Conservation (phyloP, 495 filamentous ascomycete species). For the Penicillium canariense region DNA sequence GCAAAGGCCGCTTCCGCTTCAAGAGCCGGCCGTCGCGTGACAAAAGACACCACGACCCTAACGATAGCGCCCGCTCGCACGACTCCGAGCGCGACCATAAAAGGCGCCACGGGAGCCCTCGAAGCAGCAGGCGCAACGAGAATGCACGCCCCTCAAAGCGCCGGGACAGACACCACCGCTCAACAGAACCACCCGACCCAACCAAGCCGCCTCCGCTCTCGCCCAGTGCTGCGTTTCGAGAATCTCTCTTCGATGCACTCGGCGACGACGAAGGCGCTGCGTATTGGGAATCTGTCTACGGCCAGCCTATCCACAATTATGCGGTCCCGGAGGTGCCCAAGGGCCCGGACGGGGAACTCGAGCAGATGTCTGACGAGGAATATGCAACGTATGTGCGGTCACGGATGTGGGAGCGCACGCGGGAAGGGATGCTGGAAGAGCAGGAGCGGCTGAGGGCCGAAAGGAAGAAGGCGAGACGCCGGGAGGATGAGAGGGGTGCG, state of each 20-base stretch:
- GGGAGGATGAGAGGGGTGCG: constrained; percentile 38
- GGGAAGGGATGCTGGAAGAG: constrained; percentile 61
- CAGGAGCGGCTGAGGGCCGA: constrained; percentile 62
- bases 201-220: constrained; percentile 32
- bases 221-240: constrained; percentile 75
- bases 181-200: constrained; percentile 22
- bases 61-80: constrained; percentile 1
- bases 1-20: constrained; percentile 57
- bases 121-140: background rate
- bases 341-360: constrained; percentile 59
- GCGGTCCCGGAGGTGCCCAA: constrained; percentile 35
- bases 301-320: constrained; percentile 81
- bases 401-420: constrained; percentile 91
- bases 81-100: background rate
- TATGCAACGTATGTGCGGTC: constrained; percentile 80
- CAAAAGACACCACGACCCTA: constrained; percentile 23
- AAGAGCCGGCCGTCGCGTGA: constrained; percentile 39
- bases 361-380: constrained; percentile 87
- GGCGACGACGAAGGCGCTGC: constrained; percentile 95
- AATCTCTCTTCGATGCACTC: constrained; percentile 98
- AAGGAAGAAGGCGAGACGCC: constrained; percentile 42
- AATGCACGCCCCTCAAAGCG: background rate
- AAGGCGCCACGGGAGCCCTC: background rate
- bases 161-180: constrained; percentile 10
- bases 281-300: constrained; percentile 94